Conservation (phyloP, 1,284 basidiomycete genomes). For the Fomitopsis schrenkii region DNA sequence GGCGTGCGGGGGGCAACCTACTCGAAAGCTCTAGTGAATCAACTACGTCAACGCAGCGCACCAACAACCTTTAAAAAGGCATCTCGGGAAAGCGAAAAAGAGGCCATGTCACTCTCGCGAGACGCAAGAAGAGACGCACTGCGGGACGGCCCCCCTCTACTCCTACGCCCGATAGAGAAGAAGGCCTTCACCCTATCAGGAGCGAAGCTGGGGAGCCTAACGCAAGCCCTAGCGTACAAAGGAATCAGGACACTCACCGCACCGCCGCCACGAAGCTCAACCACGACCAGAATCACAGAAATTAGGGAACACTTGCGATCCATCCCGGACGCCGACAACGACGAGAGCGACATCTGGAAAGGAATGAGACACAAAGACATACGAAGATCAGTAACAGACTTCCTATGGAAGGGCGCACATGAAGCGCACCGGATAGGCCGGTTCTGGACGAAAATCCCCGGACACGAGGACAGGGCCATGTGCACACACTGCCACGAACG, state of each 20-base stretch:
- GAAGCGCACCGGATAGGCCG: constrained; percentile 22
- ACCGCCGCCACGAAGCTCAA: no score
- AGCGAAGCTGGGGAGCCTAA: constrained; percentile 9
- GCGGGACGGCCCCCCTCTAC: no score
- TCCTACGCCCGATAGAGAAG: neutral
- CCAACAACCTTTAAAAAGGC: neutral
- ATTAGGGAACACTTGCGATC: no score
- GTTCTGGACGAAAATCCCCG: constrained; percentile 25
- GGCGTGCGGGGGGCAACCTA: neutral
- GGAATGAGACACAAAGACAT: constrained; percentile 9
- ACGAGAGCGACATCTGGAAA: neutral
- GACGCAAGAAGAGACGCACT: neutral
- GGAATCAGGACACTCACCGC: neutral
- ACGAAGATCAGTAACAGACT: constrained; percentile 18
- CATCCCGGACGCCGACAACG: neutral
- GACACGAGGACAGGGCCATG: neutral
- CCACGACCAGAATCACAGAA: neutral
- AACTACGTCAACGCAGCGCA: neutral
- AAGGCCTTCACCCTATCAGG: constrained; percentile 5
- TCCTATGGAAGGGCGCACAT: constrained; percentile 28
- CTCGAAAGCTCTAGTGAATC: neutral
- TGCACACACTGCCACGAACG: neutral
- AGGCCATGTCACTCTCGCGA: neutral
- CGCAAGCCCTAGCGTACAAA: constrained; percentile 14
- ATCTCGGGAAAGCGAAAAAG: neutral